These are phyloP conservation scores for Styphnolobium japonicum DNA, from an alignment of 306 rosid species.

Conservation along the genomic window DNA sequence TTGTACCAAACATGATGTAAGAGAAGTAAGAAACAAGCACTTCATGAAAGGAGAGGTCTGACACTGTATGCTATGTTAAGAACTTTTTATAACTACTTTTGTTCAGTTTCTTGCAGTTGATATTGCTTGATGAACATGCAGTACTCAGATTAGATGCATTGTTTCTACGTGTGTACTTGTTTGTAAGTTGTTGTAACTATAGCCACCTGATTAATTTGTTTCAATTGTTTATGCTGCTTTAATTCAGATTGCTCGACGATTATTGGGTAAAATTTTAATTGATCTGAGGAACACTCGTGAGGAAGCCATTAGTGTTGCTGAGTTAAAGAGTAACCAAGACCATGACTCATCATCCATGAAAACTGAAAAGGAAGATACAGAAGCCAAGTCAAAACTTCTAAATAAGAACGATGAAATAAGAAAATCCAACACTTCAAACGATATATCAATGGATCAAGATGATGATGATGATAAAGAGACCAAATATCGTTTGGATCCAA, in stretches of 20 bases:
- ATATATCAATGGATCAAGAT: conserved; percentile 81
- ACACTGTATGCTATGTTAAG: background rate
- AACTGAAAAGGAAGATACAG: conserved; percentile 56
- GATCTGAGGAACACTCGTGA: conserved; percentile 93
- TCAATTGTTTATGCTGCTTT: conserved; percentile 9
- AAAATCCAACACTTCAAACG: conserved; percentile 50
- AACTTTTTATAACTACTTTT: background rate
- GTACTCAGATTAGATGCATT: conserved; percentile 6
- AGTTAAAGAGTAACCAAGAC: conserved; percentile 73
- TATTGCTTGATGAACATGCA: conserved; percentile 9
- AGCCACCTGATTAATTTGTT: conserved; percentile 23
- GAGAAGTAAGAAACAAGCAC: background rate
- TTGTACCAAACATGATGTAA: background rate
- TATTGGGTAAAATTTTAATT: conserved; percentile 86
- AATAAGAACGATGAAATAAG: conserved; percentile 63
- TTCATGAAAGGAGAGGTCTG: background rate
- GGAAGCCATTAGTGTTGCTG: conserved; percentile 91
- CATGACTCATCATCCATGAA: conserved; percentile 36
- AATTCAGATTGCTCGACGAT: conserved; percentile 86
- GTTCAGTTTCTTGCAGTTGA: conserved; percentile 13
- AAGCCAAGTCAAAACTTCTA: conserved; percentile 49
- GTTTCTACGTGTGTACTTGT: background rate
- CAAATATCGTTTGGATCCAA: conserved; percentile 95
- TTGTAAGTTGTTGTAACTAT: too few species aligned
- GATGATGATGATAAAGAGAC: conserved; percentile 96